These are phyloP conservation scores for Kokia cookei DNA, from an alignment of 441 rosid species.

Conservation along the genomic window DNA sequence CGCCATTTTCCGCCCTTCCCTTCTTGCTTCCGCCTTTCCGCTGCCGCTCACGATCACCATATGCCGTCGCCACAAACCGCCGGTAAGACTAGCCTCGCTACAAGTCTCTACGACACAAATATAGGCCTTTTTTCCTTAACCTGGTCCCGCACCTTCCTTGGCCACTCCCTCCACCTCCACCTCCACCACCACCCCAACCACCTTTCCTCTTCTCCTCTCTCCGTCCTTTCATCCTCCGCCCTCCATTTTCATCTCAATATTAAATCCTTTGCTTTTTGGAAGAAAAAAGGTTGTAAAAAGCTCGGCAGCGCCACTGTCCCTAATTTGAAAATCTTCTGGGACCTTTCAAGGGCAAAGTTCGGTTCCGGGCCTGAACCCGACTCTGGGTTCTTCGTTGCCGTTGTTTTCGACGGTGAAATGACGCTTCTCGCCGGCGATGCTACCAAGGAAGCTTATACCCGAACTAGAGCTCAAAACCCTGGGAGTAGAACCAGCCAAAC, in stretches of 20 bases:
- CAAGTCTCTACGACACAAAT: slow-evolving; percentile 67
- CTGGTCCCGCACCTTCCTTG: slow-evolving; percentile 69
- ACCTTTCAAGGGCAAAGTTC: slow-evolving; percentile 68
- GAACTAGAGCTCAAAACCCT: slow-evolving; percentile 34
- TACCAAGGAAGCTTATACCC: slow-evolving; percentile 46
- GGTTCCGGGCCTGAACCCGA: slow-evolving; percentile 74
- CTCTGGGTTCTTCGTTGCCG: slow-evolving; percentile 71
- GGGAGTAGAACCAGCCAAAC: slow-evolving; percentile 21
- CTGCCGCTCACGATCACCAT: slow-evolving; percentile 19
- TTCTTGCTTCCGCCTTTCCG: slow-evolving; percentile 54
- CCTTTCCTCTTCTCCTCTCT: slow-evolving; percentile 32
- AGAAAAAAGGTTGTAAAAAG: slow-evolving; percentile 55
- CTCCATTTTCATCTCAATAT: slow-evolving; percentile 56
- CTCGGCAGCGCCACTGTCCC: slow-evolving; percentile 18
- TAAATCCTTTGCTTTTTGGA: slow-evolving; percentile 70
- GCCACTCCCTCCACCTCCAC: slow-evolving; percentile 71
- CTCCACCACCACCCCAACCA: slow-evolving; percentile 43
- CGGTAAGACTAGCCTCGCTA: slow-evolving; percentile 59
- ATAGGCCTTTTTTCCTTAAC: slow-evolving; percentile 77
- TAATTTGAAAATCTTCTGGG: slow-evolving; percentile 59
- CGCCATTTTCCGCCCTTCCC: slow-evolving; percentile 31
- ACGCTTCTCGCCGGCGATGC: slow-evolving; percentile 65
- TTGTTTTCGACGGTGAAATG: slow-evolving; percentile 54
- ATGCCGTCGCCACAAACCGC: slow-evolving; percentile 18
- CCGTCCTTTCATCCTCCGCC: slow-evolving; percentile 40